A percentile compares a stretch with the other conserved stretches of the same genome.
These are phyloP conservation scores for Tricholoma terreum DNA, from an alignment of 768 basidiomycete species.

Conservation along the genomic window DNA sequence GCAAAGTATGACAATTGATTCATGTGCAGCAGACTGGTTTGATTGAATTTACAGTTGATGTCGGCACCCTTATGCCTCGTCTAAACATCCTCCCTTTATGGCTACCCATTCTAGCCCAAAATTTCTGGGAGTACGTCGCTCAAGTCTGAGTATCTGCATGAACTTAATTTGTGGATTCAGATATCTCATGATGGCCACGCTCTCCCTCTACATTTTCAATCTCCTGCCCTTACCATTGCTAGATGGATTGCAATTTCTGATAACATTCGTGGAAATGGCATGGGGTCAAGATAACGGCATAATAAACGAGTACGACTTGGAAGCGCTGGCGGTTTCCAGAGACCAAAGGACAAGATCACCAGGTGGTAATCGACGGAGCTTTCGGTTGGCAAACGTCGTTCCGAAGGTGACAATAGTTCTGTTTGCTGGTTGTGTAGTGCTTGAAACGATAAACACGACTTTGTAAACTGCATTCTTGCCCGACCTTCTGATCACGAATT, in stretches of 20 bases:
- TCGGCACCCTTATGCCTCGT: constrained; percentile 48
- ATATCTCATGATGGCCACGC: constrained; percentile 60
- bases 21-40: background rate
- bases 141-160: background rate
- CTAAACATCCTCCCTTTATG: constrained; percentile 37
- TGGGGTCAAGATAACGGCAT: background rate
- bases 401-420: constrained; percentile 20
- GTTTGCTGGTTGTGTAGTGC: constrained; percentile 15
- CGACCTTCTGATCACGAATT: background rate
- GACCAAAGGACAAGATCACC: constrained; percentile 1
- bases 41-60: constrained; percentile 40
- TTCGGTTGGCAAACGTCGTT: constrained; percentile 12
- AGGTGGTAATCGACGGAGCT: constrained; percentile 19
- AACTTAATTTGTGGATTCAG: constrained; percentile 29
- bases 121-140: constrained; percentile 57
- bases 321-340: constrained; percentile 23
- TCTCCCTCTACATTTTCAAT: constrained; percentile 83
- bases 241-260: constrained; percentile 67
- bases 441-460: constrained; percentile 17
- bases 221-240: constrained; percentile 69
- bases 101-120: constrained; percentile 34
- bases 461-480: background rate
- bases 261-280: constrained; percentile 16
- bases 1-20: constrained; percentile 45
- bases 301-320: constrained; percentile 29